Evolutionary conservation across 495 filamentous ascomycete genomes (phyloP).

Genomic region (Neurospora sp.): DNA sequence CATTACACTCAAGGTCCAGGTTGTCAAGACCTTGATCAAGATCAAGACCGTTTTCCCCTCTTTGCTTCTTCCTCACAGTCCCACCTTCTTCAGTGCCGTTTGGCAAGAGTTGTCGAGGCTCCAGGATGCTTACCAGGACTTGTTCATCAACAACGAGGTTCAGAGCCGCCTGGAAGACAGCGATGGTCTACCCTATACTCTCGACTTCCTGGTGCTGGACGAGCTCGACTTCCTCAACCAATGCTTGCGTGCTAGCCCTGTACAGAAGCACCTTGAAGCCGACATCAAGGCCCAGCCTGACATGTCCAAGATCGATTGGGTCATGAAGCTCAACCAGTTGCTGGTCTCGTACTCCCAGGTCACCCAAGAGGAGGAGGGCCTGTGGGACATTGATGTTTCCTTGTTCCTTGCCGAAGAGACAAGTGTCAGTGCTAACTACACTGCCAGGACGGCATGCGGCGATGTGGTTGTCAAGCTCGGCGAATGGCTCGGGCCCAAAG

Average conservation of each 20-base stretch:
- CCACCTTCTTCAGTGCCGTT: constrained; percentile 66
- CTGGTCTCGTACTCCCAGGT: constrained; percentile 85
- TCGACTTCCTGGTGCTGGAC: constrained; percentile 90
- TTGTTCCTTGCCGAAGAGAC: constrained; percentile 92
- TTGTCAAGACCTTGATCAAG: constrained; percentile 87
- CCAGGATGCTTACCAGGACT: constrained; percentile 58
- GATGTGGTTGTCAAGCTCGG: constrained; percentile 88
- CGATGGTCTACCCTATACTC: constrained; percentile 83
- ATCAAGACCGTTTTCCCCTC: constrained; percentile 74
- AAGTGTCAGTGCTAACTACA: constrained; percentile 92
- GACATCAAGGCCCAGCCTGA: constrained; percentile 51
- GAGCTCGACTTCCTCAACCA: constrained; percentile 89
- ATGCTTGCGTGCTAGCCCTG: constrained; percentile 69
- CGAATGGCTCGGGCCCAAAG: constrained; percentile 66
- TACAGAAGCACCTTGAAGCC: constrained; percentile 72
- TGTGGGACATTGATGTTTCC: constrained; percentile 96
- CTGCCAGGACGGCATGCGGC: constrained; percentile 80
- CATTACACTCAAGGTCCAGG: constrained; percentile 78
- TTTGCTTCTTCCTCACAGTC: constrained; percentile 69
- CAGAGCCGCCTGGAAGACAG: constrained; percentile 84
- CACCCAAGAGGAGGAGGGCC: constrained; percentile 78
- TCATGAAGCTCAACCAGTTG: constrained; percentile 72
- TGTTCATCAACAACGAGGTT: constrained; percentile 75
- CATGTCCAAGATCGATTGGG: constrained; percentile 55
- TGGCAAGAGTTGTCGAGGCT: constrained; percentile 77